Percentiles rank a stretch among this genome's conserved stretches.
Conservation (phyloP, 2,329 filamentous ascomycete species). For the Beauveria scarabaeidicola region DNA sequence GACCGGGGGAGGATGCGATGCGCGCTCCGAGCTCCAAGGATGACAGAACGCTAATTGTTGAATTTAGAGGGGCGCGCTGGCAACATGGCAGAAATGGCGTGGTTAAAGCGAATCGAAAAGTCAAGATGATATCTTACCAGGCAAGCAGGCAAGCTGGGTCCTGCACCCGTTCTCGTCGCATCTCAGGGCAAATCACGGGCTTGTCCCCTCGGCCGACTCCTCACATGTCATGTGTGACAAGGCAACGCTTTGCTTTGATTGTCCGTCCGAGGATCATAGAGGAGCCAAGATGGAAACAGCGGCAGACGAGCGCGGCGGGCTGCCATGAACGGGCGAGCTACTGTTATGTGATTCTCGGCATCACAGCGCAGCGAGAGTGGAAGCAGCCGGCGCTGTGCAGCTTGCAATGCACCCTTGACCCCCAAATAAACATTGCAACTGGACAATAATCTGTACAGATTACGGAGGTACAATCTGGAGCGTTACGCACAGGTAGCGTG, state of each 20-base stretch:
- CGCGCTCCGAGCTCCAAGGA: background rate
- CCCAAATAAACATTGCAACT: background rate
- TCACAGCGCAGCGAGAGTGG: background rate
- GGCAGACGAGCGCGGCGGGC: background rate
- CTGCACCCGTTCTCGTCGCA: background rate
- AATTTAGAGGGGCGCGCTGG: background rate
- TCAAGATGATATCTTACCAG: background rate
- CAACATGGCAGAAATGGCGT: background rate
- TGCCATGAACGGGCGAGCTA: background rate
- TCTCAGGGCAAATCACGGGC: background rate
- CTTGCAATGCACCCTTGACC: background rate
- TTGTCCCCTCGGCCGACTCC: background rate
- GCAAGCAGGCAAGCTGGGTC: background rate
- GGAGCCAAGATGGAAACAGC: background rate
- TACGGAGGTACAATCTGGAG: background rate
- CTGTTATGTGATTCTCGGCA: background rate
- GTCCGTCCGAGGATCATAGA: background rate
- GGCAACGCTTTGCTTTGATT: background rate
- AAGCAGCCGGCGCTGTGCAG: background rate
- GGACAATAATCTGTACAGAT: background rate
- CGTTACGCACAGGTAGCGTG: background rate
- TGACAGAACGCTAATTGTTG: background rate
- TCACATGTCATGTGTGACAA: constrained; percentile 6
- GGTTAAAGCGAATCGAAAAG: background rate
- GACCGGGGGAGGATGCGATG: background rate